Evolutionary conservation across 2,329 filamentous ascomycete genomes (phyloP), one percentile per base, ranked within the genome.

Genomic region (Xylaria sp.): DNA sequence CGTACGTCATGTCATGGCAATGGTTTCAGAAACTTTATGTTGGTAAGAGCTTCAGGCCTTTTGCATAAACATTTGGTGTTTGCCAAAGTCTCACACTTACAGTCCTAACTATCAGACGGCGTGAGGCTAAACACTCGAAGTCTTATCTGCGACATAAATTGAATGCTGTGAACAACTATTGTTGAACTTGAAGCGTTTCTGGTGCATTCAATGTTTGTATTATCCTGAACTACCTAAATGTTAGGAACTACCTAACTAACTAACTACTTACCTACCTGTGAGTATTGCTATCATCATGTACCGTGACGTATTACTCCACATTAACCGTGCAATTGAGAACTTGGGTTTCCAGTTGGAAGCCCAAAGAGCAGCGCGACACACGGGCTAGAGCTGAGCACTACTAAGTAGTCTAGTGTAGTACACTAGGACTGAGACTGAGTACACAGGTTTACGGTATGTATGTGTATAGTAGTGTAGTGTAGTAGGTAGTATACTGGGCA

Each of bases 311-410:
- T 27, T 51, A 51, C 48, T 51, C 48, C 48, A 18, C 48, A 51
- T 25, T 10, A 16, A 51, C 29, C 48, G 48, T 51, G 48, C 48
- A 25, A 29, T 51, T 51, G 12, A 18, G 47, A 23, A 23, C 23
- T 48, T 23, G 47, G 18, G 8, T 48, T 23, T 21, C 44, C 16
- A 48, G 21, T 23, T n/a, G 5, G 13, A 48, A 25, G 23, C 6
- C 47, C 10, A 25, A 50, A 51, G 12, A 5, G 47, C 47, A 50
- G 23, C n/a, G 18, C 5, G n/a, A 21, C 21, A 48, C 37, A 58
- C 21, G n/a, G 54, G 54, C 37, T 58, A 37, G 40, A 58, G 54
- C 35, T 58, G 35, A 58, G 13, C 25, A 47, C 23, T 47, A 59
- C n/a, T n/a, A n/a, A n/a, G n/a, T n/a, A n/a, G n/a, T n/a, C n/a